Evolutionary conservation across 352 stramenopile species (phyloP), one percentile per base, ranked within the genome.

Genomic region (Pythium vanterpoolii): DNA sequence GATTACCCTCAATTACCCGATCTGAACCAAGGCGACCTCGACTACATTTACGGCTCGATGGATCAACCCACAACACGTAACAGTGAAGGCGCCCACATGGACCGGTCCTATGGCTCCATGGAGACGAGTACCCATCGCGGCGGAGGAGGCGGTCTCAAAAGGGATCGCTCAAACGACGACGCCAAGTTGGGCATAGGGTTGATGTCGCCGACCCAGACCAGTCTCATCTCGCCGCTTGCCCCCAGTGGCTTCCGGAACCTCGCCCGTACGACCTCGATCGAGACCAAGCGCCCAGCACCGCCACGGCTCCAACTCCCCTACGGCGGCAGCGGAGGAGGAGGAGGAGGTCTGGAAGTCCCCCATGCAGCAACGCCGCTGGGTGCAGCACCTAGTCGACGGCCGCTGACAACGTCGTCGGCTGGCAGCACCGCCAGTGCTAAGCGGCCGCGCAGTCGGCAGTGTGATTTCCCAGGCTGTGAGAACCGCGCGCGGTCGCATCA

Each of bases 401-500:
- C 46, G 19, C 34, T 47, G 39, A 43, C 63, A 11, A 38, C 51
- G 5, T 47, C 51, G n/a, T 21, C n/a, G 51, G 30, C 18, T 39
- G 50, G 28, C 14, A 59, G 28, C 28, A 16, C 39, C 3, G 50
- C 34, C 24, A 8, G 46, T 36, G 23, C 23, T 2, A 67, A 67
- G 52, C 51, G 52, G 44, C 63, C 39, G n/a, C 55, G 56, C 24
- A 57, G 43, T 39, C 44, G 36, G 28, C 76, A 93, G 57, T 93
- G 83, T 59, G 79, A 88, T 38, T 86, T 77, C 53, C 74, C 82
- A 21, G 86, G 83, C 5, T 95, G 86, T 43, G 60, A 72, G 28
- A 93, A 93, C 68, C 78, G 86, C 30, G 86, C 86, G 31, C 79
- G 83, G 39, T 92, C 83, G 27, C 83, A 95, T 56, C 83, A 93